Conservation (phyloP, 331 rosid genomes). For the Cucumis variabilis region DNA sequence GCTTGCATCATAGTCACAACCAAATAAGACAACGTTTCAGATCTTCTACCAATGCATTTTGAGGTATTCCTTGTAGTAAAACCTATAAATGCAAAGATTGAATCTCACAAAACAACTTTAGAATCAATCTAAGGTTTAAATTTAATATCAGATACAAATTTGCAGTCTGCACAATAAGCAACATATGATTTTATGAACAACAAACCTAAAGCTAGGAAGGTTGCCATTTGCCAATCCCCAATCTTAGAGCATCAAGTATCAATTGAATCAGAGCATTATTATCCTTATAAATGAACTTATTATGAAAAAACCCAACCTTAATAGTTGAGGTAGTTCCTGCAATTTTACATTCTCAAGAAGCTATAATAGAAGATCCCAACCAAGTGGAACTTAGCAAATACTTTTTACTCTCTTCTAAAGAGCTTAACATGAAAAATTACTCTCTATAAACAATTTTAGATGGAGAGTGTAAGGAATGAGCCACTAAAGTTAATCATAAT, state of each 20-base stretch:
- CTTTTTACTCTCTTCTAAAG: not conserved
- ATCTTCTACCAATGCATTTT: constrained; percentile 39
- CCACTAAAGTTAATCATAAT: not conserved
- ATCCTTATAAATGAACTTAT: not conserved
- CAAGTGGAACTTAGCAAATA: not conserved
- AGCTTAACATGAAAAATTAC: constrained; percentile 9
- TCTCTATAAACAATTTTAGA: not conserved
- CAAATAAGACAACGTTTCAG: constrained; percentile 63
- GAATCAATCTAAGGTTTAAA: not conserved
- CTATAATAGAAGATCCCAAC: not conserved
- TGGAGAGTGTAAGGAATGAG: not conserved
- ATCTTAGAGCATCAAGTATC: not conserved
- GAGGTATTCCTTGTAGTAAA: constrained; percentile 71
- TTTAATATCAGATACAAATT: not conserved
- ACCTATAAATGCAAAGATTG: constrained; percentile 50
- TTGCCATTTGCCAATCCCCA: not conserved
- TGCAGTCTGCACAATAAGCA: not conserved
- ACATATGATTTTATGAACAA: not conserved
- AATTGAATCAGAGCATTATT: not conserved
- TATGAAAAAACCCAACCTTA: no score
- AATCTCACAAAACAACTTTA: not conserved
- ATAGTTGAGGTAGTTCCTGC: not conserved
- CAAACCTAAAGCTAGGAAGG: not conserved
- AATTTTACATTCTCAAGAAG: not conserved
- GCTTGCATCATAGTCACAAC: constrained; percentile 56